Conservation (phyloP, 169 alveolate species). For the Cryptosporidium ubiquitum region DNA sequence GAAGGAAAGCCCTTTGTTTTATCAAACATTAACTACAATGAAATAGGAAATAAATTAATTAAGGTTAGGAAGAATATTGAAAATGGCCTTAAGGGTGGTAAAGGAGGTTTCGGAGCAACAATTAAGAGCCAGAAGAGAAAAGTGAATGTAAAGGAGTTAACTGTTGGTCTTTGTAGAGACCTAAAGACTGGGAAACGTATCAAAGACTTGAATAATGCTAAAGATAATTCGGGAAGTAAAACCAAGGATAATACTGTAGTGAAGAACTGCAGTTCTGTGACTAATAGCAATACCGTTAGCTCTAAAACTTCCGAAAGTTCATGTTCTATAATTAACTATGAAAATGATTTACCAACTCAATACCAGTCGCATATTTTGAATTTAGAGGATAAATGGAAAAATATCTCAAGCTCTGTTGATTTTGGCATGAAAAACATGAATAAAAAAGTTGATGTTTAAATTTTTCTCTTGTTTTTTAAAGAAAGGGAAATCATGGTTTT, state of each 20-base stretch:
- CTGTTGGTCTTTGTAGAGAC: slow-evolving; percentile 36
- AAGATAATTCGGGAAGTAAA: not conserved
- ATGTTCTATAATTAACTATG: not conserved
- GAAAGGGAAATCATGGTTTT: not conserved
- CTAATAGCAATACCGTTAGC: not conserved
- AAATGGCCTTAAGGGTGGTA: slow-evolving; percentile 55
- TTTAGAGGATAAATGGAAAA: slow-evolving; percentile 55
- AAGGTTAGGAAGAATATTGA: slow-evolving; percentile 41
- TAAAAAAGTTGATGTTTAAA: slow-evolving; percentile 7
- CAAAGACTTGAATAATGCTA: slow-evolving; percentile 1
- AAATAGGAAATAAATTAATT: slow-evolving; percentile 14
- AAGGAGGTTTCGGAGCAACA: slow-evolving; percentile 74
- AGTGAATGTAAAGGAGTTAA: slow-evolving; percentile 27
- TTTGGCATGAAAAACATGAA: slow-evolving; percentile 25
- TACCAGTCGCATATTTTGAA: slow-evolving; percentile 44
- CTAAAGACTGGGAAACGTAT: slow-evolving; percentile 58
- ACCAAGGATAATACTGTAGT: not conserved
- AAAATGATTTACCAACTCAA: slow-evolving; percentile 13
- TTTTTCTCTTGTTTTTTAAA: not conserved
- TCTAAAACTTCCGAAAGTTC: not conserved
- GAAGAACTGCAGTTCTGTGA: not conserved
- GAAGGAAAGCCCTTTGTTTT: slow-evolving; percentile 56
- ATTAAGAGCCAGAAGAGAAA: slow-evolving; percentile 62
- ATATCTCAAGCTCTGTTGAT: slow-evolving; percentile 35
- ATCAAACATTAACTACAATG: slow-evolving; percentile 26